Evolutionary conservation across 208 protist genomes (phyloP).

Genomic region (Leishmania guyanensis): DNA sequence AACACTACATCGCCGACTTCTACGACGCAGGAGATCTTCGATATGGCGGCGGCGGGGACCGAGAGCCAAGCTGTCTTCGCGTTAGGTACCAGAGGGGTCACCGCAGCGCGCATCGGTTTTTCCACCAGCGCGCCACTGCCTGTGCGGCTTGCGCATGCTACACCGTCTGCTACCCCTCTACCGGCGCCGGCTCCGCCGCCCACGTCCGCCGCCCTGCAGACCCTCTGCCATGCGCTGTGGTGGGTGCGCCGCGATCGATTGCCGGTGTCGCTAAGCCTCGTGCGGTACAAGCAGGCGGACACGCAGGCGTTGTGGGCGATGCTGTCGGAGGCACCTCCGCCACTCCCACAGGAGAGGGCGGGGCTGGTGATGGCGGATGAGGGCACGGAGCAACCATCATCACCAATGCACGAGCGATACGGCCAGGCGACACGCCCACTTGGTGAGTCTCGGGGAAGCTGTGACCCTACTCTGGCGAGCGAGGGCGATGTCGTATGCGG

Average conservation of each 20-base stretch:
- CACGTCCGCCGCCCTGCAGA: constrained; percentile 23
- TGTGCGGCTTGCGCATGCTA: neutral
- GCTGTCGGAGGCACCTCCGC: neutral
- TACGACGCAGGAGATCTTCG: neutral
- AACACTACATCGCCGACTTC: neutral
- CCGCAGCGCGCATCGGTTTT: neutral
- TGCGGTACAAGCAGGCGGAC: constrained; percentile 37
- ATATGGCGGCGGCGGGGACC: neutral
- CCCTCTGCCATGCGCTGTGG: constrained; percentile 48
- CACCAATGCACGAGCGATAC: neutral
- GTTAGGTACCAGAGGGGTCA: neutral
- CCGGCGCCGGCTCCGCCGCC: neutral
- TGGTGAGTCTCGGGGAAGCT: neutral
- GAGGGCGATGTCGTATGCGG: neutral
- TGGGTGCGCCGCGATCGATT: constrained; percentile 42
- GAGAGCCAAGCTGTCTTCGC: neutral
- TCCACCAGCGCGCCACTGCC: neutral
- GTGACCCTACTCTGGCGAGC: no score
- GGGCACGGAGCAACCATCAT: neutral
- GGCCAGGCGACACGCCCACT: no score
- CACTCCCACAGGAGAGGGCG: neutral
- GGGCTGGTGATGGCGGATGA: neutral
- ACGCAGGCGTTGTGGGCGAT: constrained; percentile 26
- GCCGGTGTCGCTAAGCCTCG: constrained; percentile 47
- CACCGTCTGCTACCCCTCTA: neutral